Evolutionary conservation across 176 grass and related monocot genomes (phyloP).

Genomic region (Phyllostachys edulis): DNA sequence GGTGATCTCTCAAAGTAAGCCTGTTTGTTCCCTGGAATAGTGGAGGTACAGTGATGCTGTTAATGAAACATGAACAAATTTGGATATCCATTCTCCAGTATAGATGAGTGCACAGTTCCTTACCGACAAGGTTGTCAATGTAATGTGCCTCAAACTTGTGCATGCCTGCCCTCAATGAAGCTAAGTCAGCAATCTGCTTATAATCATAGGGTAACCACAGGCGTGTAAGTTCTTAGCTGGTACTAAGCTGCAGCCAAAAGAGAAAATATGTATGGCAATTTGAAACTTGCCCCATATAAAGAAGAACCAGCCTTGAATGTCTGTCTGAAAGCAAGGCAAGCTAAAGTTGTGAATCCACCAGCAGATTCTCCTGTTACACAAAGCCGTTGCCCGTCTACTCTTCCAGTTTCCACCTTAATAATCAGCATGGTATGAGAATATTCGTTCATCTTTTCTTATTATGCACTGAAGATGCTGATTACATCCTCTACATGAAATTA

Average conservation of each 20-base stretch:
- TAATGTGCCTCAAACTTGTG: slow-evolving; percentile 84
- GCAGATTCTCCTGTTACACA: slow-evolving; percentile 82
- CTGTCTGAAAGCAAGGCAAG: slow-evolving; percentile 85
- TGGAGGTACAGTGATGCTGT: slow-evolving; percentile 6
- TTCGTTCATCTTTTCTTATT: slow-evolving; percentile 20
- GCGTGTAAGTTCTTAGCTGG: background rate
- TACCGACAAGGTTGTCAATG: slow-evolving; percentile 78
- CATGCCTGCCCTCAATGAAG: slow-evolving; percentile 54
- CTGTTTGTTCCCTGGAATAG: slow-evolving; percentile 53
- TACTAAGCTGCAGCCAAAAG: background rate
- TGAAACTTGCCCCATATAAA: slow-evolving; percentile 72
- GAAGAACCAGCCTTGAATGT: slow-evolving; percentile 83
- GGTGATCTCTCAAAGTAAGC: slow-evolving; percentile 74
- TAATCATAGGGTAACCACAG: slow-evolving; percentile 1
- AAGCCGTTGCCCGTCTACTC: slow-evolving; percentile 66
- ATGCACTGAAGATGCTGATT: background rate
- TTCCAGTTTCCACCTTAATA: slow-evolving; percentile 69
- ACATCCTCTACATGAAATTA: background rate
- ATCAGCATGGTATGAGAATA: slow-evolving; percentile 21
- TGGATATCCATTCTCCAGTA: background rate
- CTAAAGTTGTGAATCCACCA: slow-evolving; percentile 88
- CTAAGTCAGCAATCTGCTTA: slow-evolving; percentile 72
- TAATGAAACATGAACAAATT: slow-evolving; percentile 3
- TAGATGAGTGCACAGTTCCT: slow-evolving; percentile 21
- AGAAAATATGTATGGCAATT: background rate